Evolutionary conservation across 345 rosid genomes (phyloP), one percentile per base, ranked within the genome.

Genomic region (Aurinia saxatilis): DNA sequence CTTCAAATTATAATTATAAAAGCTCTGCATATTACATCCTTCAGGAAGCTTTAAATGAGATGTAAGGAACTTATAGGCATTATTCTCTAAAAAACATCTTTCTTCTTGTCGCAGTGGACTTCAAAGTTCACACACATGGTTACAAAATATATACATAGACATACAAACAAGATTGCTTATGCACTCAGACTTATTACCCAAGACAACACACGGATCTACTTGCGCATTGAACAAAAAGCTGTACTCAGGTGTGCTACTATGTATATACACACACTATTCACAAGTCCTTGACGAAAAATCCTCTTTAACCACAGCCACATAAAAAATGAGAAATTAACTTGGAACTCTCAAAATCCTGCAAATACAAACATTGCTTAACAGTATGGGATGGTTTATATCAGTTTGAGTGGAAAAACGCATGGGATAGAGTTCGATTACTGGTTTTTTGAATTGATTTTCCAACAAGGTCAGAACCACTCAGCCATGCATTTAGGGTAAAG

Each of bases 401-500:
- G 35, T 8, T 23, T 23, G 47, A 56, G 50, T 25, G 27, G n/a
- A 21, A 23, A 25, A 9, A 13, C n/a, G 13, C 5, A 14, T 48
- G 37, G 38, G 44, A 31, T 13, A 18, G 15, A 52, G 50, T 52
- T 51, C 30, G 17, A 18, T 65, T 65, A 36, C 55, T 65, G 63
- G 47, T 55, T 56, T 8, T 55, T 45, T 15, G 23, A 23, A 65
- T 7, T 65, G 63, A 37, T 48, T 45, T 33, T 21, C 27, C 21
- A 7, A 10, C 21, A 31, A 49, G 33, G 6, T 82, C 79, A 90
- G 66, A 93, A 93, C 97, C 99, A 93, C 73, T 93, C 99, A 3
- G 77, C 73, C 81, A 68, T 71, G 68, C 99, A 93, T 69, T 83
- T 84, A 0, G 97, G 97, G 55, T 90, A 87, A 50, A 80, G 82